phyloP scores from a whole-genome alignment of 2,329 filamentous ascomycete species.

The Fulvia fulva region DNA sequence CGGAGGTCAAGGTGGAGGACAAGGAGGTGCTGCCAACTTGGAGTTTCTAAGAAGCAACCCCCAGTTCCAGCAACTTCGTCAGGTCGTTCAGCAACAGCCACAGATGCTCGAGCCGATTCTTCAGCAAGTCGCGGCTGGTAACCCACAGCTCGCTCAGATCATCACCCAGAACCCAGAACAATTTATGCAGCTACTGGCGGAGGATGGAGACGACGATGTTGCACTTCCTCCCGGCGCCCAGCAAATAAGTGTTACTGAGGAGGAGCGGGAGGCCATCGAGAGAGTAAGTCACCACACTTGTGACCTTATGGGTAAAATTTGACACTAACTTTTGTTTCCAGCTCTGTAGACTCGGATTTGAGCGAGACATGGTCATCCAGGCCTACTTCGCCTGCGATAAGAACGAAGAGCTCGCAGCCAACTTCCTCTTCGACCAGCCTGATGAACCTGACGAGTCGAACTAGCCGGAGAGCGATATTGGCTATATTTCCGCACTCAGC shows the following conservation, averaged over 20 bases:
- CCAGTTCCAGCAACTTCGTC: conserved; percentile 95
- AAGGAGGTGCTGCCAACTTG: conserved; percentile 61
- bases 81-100: conserved; percentile 95
- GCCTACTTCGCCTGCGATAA: conserved; percentile 99
- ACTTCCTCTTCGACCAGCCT: conserved; percentile 96
- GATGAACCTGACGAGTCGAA: conserved; percentile 56
- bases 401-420: conserved; percentile 96
- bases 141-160: conserved; percentile 87
- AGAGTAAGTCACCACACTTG: conserved; percentile 56
- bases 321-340: conserved; percentile 37
- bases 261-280: conserved; percentile 96
- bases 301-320: background rate
- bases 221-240: conserved; percentile 83
- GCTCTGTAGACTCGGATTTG: conserved; percentile 90
- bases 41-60: conserved; percentile 93
- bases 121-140: conserved; percentile 90
- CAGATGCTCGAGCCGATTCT: conserved; percentile 98
- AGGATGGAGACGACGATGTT: conserved; percentile 77
- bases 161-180: conserved; percentile 90
- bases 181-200: conserved; percentile 84
- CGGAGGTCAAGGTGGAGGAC: conserved; percentile 39
- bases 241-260: conserved; percentile 86
- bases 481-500: background rate
- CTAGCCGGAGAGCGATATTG: background rate
- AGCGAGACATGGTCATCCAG: conserved; percentile 89